phyloP scores from a whole-genome alignment of 1,139 yeast genomes.

The Saccharomyces pastorianus region DNA sequence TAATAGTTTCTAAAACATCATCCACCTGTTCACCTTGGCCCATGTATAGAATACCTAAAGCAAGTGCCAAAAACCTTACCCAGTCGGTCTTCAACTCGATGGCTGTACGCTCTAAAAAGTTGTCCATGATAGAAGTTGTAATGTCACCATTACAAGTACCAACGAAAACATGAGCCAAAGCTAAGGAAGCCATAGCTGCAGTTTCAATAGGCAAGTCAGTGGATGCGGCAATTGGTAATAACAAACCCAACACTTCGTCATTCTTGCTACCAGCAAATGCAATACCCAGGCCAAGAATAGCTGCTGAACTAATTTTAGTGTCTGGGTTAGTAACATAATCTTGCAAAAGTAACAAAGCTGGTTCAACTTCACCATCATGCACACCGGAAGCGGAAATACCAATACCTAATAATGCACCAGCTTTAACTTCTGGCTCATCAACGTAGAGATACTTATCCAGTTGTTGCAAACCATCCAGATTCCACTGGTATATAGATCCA shows the following conservation, averaged over 20 bases:
- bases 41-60: constrained; percentile 84
- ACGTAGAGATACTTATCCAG: constrained; percentile 86
- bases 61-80: constrained; percentile 84
- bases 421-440: constrained; percentile 78
- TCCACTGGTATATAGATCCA: constrained; percentile 90
- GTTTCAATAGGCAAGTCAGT: constrained; percentile 66
- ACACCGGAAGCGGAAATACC: constrained; percentile 93
- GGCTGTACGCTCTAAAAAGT: constrained; percentile 77
- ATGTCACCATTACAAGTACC: constrained; percentile 95
- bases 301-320: constrained; percentile 60
- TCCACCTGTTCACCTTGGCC: constrained; percentile 94
- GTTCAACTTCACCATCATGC: constrained; percentile 84
- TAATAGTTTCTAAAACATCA: constrained; percentile 87
- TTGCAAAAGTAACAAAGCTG: constrained; percentile 76
- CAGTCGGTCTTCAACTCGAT: constrained; percentile 75
- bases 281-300: constrained; percentile 85
- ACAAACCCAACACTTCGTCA: constrained; percentile 68
- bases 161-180: constrained; percentile 89
- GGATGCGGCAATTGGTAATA: constrained; percentile 85
- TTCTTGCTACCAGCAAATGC: constrained; percentile 94
- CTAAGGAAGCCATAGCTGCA: constrained; percentile 79
- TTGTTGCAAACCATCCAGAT: constrained; percentile 81
- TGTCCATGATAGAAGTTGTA: constrained; percentile 82
- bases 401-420: constrained; percentile 94
- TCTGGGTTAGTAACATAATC: constrained; percentile 60